These are phyloP conservation scores for Juglanconis juglandina DNA, from an alignment of 2,329 filamentous ascomycete species.

Conservation along the genomic window DNA sequence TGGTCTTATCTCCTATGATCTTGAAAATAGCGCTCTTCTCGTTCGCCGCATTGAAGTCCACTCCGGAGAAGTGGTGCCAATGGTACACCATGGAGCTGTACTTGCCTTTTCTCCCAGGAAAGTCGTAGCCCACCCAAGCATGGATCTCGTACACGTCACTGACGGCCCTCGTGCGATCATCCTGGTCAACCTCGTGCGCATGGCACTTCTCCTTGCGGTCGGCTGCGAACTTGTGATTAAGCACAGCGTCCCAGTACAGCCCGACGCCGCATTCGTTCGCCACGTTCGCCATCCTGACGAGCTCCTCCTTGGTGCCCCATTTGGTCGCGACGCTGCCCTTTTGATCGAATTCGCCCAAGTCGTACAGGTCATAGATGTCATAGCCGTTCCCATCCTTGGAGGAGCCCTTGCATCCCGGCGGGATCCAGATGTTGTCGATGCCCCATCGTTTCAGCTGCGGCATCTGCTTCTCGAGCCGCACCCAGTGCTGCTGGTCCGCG, in stretches of 20 bases:
- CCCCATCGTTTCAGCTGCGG: constrained; percentile 59
- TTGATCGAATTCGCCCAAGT: constrained; percentile 71
- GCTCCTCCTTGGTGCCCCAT: constrained; percentile 65
- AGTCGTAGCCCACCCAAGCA: constrained; percentile 69
- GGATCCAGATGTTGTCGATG: constrained; percentile 65
- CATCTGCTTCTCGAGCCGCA: constrained; percentile 53
- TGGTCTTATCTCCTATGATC: constrained; percentile 56
- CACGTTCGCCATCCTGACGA: constrained; percentile 49
- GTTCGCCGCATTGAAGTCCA: constrained; percentile 61
- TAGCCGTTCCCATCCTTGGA: constrained; percentile 64
- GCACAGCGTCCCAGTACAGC: constrained; percentile 68
- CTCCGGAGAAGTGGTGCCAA: constrained; percentile 68
- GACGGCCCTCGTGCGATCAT: constrained; percentile 56
- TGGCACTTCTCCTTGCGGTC: constrained; percentile 62
- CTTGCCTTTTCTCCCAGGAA: constrained; percentile 57
- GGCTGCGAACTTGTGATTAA: constrained; percentile 73
- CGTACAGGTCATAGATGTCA: constrained; percentile 66
- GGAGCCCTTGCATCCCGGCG: constrained; percentile 68
- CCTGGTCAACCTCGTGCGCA: constrained; percentile 60
- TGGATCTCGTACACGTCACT: constrained; percentile 62
- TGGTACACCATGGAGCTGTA: constrained; percentile 65
- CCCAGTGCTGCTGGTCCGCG: constrained; percentile 60
- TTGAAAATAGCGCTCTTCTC: constrained; percentile 66
- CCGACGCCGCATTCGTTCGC: constrained; percentile 57
- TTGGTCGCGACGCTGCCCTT: constrained; percentile 63